Evolutionary conservation across 805 yeast species (phyloP).

Genomic region (Myxozyma geophila): DNA sequence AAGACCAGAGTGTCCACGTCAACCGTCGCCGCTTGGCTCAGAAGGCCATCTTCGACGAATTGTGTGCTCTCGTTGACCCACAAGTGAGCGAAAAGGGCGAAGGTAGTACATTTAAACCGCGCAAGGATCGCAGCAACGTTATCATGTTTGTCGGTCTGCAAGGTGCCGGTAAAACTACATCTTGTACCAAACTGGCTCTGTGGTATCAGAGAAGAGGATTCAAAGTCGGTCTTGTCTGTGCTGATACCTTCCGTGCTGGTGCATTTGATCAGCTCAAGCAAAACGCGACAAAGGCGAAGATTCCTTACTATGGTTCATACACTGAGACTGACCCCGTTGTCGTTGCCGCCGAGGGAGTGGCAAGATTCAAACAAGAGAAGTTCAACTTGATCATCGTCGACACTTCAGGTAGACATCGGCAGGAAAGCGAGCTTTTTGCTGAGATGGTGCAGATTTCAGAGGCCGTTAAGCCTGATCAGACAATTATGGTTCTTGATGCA

Average conservation of each 20-base stretch:
- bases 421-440: slow-evolving; percentile 85
- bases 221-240: slow-evolving; percentile 96
- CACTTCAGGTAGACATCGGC: slow-evolving; percentile 97
- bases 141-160: slow-evolving; percentile 98
- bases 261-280: slow-evolving; percentile 98
- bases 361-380: slow-evolving; percentile 84
- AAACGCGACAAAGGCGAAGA: slow-evolving; percentile 92
- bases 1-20: slow-evolving; percentile 56
- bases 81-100: slow-evolving; percentile 41
- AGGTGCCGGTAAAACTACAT: slow-evolving; percentile 98
- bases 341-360: slow-evolving; percentile 90
- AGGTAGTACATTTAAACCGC: slow-evolving; percentile 73
- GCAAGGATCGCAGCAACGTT: slow-evolving; percentile 75
- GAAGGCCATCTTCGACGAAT: slow-evolving; percentile 91
- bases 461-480: slow-evolving; percentile 90
- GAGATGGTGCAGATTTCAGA: slow-evolving; percentile 94
- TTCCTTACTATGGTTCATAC: slow-evolving; percentile 94
- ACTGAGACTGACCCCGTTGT: slow-evolving; percentile 94
- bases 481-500: slow-evolving; percentile 96
- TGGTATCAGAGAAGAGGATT: slow-evolving; percentile 91
- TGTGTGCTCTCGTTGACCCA: slow-evolving; percentile 82
- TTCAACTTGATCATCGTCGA: slow-evolving; percentile 94
- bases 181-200: slow-evolving; percentile 91
- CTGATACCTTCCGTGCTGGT: slow-evolving; percentile 99
- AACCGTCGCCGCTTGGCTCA: slow-evolving; percentile 83